phyloP scores from a whole-genome alignment of 805 yeast genomes.

The Grigorovia humatica region DNA sequence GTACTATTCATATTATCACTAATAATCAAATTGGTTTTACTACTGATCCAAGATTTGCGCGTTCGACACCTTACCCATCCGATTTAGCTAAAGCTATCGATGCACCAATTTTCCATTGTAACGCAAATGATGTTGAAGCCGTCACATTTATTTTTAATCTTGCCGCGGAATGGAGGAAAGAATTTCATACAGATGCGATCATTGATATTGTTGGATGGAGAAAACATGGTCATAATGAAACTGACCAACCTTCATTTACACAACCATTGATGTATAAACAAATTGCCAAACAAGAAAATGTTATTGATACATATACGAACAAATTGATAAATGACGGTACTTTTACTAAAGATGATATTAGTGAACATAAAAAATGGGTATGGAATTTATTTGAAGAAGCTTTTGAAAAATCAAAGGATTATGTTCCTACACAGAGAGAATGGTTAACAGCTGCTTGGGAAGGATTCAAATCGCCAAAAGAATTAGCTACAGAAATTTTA shows the following conservation, averaged over 20 bases:
- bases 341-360: constrained; percentile 81
- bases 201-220: constrained; percentile 97
- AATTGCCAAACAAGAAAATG: constrained; percentile 82
- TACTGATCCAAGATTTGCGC: constrained; percentile 93
- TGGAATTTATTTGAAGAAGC: constrained; percentile 91
- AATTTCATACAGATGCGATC: constrained; percentile 92
- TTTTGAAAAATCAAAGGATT: constrained; percentile 78
- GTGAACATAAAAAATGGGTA: constrained; percentile 96
- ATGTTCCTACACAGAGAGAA: constrained; percentile 84
- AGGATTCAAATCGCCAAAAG: constrained; percentile 95
- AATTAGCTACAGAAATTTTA: constrained; percentile 86
- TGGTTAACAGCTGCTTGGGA: constrained; percentile 99
- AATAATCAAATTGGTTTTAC: constrained; percentile 99
- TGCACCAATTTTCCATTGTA: constrained; percentile 98
- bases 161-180: constrained; percentile 98
- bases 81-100: constrained; percentile 94
- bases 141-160: constrained; percentile 83
- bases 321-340: constrained; percentile 78
- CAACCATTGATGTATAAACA: constrained; percentile 95
- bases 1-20: constrained; percentile 91
- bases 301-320: constrained; percentile 74
- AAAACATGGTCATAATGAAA: constrained; percentile 98
- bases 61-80: constrained; percentile 97
- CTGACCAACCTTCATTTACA: constrained; percentile 98
- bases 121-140: constrained; percentile 96